Evolutionary conservation across 2,329 filamentous ascomycete species (phyloP).

Genomic region (Ampelomyces quisqualis): DNA sequence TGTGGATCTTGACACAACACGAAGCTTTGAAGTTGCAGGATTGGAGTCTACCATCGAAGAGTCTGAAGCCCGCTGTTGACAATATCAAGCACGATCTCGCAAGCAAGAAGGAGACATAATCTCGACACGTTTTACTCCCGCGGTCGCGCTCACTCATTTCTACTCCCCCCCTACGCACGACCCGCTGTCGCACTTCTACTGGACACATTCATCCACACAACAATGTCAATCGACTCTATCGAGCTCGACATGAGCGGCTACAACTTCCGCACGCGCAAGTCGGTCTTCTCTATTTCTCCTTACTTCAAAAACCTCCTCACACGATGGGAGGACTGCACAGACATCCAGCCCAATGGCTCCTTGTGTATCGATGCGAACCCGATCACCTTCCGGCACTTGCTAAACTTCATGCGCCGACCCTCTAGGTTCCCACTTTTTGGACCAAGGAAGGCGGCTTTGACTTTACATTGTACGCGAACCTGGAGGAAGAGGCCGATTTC

Average conservation of each 20-base stretch:
- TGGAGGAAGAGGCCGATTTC: neutral
- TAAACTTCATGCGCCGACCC: too few species aligned
- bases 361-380: too few species aligned
- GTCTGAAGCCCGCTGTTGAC: conserved; percentile 34
- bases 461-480: too few species aligned
- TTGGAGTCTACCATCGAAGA: conserved; percentile 40
- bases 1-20: conserved; percentile 43
- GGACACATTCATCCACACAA: neutral
- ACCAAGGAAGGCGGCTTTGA: too few species aligned
- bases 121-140: neutral
- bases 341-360: neutral
- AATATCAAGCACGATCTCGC: conserved; percentile 15
- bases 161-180: too few species aligned
- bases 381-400: too few species aligned
- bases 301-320: neutral
- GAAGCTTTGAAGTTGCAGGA: conserved; percentile 40
- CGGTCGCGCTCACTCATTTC: too few species aligned
- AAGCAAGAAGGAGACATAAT: neutral
- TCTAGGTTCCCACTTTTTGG: too few species aligned
- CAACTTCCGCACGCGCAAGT: neutral
- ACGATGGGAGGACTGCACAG: neutral
- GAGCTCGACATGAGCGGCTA: neutral
- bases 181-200: too few species aligned
- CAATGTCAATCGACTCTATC: neutral
- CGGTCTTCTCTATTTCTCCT: neutral